These are phyloP conservation scores for Begonia loranthoides DNA, from an alignment of 306 rosid species.

Conservation along the genomic window DNA sequence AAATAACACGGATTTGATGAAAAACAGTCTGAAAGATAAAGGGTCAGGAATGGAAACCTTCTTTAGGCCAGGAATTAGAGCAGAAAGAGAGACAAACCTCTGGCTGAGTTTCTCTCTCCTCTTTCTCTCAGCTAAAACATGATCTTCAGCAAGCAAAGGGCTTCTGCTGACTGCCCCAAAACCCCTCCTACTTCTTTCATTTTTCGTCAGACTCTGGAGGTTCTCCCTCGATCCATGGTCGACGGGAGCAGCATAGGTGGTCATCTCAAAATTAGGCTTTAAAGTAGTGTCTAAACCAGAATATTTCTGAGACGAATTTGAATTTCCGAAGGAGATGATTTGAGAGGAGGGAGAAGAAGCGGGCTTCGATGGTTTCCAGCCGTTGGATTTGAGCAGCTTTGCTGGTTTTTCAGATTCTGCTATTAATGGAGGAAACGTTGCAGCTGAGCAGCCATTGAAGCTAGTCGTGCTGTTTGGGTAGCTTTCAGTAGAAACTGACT, in stretches of 20 bases:
- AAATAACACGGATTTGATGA: neutral
- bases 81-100: slow-evolving; percentile 31
- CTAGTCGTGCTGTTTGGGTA: neutral
- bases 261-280: slow-evolving; percentile 29
- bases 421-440: neutral
- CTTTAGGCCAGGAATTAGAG: slow-evolving; percentile 37
- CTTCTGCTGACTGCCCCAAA: slow-evolving; percentile 8
- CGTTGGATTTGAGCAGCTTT: slow-evolving; percentile 23
- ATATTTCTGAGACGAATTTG: slow-evolving; percentile 16
- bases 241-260: neutral
- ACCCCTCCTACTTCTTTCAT: slow-evolving; percentile 11
- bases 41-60: slow-evolving; percentile 27
- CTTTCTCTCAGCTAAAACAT: slow-evolving; percentile 40
- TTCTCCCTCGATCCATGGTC: neutral
- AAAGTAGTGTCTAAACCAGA: slow-evolving; percentile 6
- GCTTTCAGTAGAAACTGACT: slow-evolving; percentile 21
- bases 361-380: slow-evolving; percentile 23
- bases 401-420: slow-evolving; percentile 10
- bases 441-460: neutral
- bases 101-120: slow-evolving; percentile 40
- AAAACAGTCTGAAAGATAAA: too few species aligned
- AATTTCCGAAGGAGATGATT: slow-evolving; percentile 41
- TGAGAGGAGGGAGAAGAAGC: slow-evolving; percentile 32
- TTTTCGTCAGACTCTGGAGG: slow-evolving; percentile 7
- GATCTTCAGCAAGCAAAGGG: slow-evolving; percentile 25